phyloP scores from a whole-genome alignment of 2,329 filamentous ascomycete species.

The Epicoccum sorghinum region DNA sequence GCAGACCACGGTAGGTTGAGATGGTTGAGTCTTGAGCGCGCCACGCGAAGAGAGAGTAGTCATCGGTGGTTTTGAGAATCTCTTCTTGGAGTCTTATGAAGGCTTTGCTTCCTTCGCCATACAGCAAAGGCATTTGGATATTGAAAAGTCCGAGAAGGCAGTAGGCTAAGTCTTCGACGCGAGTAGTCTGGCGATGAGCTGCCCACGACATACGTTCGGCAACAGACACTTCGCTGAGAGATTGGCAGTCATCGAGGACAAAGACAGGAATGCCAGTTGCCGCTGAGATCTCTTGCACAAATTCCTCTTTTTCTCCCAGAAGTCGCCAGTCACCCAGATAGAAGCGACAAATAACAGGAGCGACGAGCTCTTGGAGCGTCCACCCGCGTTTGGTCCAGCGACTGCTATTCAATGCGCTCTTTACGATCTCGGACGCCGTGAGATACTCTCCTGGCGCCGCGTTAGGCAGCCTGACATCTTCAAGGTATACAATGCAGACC shows the following conservation, averaged over 20 bases:
- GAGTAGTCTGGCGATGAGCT: constrained; percentile 32
- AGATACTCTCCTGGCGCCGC: constrained; percentile 3
- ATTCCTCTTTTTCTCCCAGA: constrained; percentile 36
- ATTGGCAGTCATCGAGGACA: constrained; percentile 26
- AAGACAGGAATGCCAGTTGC: constrained; percentile 34
- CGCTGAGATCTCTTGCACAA: constrained; percentile 29
- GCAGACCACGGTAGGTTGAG: constrained; percentile 32
- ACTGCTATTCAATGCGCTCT: constrained; percentile 22
- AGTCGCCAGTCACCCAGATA: constrained; percentile 33
- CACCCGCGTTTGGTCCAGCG: constrained; percentile 37
- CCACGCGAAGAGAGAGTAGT: constrained; percentile 39
- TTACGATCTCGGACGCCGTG: constrained; percentile 22
- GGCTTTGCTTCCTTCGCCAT: constrained; percentile 38
- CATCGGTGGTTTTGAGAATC: constrained; percentile 35
- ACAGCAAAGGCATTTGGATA: constrained; percentile 39
- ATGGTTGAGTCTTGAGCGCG: constrained; percentile 18
- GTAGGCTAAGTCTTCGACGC: constrained; percentile 39
- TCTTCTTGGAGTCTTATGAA: constrained; percentile 38
- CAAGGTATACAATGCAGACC: constrained; percentile 25
- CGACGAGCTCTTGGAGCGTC: constrained; percentile 40
- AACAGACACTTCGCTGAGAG: constrained; percentile 26
- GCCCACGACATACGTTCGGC: constrained; percentile 42
- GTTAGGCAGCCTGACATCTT: constrained; percentile 19
- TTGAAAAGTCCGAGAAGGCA: constrained; percentile 41
- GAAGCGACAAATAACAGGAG: constrained; percentile 32